phyloP scores from a whole-genome alignment of 179 eudicot species.

The Actinidia chinensis region DNA sequence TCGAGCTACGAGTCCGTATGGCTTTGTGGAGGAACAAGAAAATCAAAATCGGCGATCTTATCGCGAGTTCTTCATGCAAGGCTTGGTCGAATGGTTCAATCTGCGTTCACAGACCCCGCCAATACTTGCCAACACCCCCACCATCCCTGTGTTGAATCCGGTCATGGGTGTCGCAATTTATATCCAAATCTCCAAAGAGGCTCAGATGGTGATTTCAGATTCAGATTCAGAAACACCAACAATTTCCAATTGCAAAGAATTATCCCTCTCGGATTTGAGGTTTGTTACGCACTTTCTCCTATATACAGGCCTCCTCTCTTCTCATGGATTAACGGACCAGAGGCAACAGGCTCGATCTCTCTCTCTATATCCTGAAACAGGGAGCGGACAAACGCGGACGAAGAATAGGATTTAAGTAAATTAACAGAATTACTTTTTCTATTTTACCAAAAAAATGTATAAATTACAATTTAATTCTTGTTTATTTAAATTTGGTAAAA shows the following conservation, averaged over 20 bases:
- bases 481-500: no score
- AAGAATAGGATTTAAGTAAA: no score
- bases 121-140: slow-evolving; percentile 59
- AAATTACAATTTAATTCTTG: no score
- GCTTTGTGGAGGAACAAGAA: slow-evolving; percentile 87
- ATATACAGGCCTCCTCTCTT: background rate
- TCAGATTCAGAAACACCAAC: slow-evolving; percentile 33
- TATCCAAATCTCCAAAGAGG: background rate
- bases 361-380: background rate
- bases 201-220: slow-evolving; percentile 27
- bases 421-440: no score
- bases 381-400: no score
- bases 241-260: background rate
- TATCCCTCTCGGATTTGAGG: background rate
- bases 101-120: slow-evolving; percentile 49
- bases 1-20: slow-evolving; percentile 74
- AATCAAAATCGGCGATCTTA: slow-evolving; percentile 77
- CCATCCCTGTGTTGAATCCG: slow-evolving; percentile 54
- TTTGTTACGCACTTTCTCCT: background rate
- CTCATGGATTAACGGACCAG: background rate
- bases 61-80: slow-evolving; percentile 41
- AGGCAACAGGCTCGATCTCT: background rate
- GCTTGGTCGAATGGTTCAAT: slow-evolving; percentile 37
- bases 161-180: slow-evolving; percentile 92
- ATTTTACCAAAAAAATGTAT: no score